Evolutionary conservation across 345 rosid genomes (phyloP).

Genomic region (Physaria fendleri): DNA sequence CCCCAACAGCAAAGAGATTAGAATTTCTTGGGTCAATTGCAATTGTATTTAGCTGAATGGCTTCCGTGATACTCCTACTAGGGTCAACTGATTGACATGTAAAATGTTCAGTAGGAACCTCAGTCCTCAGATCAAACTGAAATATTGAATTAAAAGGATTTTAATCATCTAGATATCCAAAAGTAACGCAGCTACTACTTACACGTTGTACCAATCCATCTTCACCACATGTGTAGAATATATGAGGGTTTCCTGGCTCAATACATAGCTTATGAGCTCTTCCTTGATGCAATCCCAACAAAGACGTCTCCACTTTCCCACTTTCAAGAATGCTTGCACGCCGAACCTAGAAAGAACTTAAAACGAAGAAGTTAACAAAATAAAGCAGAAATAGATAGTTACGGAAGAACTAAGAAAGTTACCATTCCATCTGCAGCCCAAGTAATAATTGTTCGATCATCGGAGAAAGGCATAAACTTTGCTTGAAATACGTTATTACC

Average conservation of each 20-base stretch:
- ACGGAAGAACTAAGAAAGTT: neutral
- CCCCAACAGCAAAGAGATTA: constrained; percentile 73
- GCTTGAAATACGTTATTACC: constrained; percentile 74
- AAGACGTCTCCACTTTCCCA: constrained; percentile 50
- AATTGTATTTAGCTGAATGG: constrained; percentile 59
- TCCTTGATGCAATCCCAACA: constrained; percentile 58
- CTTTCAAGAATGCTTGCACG: constrained; percentile 60
- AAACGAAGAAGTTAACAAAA: neutral
- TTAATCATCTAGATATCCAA: neutral
- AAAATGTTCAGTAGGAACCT: constrained; percentile 57
- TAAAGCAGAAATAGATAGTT: neutral
- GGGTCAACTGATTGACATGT: constrained; percentile 44
- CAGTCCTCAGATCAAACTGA: constrained; percentile 86
- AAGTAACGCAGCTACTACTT: constrained; percentile 27
- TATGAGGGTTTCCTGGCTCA: constrained; percentile 85
- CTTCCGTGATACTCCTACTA: constrained; percentile 30
- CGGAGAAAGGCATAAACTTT: constrained; percentile 69
- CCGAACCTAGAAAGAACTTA: constrained; percentile 51
- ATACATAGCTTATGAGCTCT: constrained; percentile 74
- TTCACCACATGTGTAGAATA: constrained; percentile 82
- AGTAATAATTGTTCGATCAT: constrained; percentile 73
- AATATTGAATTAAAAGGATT: constrained; percentile 20
- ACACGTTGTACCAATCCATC: constrained; percentile 93
- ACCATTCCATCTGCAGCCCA: constrained; percentile 98
- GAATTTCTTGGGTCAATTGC: constrained; percentile 79